These are phyloP conservation scores for Monilinia laxa DNA, from an alignment of 2,329 filamentous ascomycete genomes.

Conservation along the genomic window DNA sequence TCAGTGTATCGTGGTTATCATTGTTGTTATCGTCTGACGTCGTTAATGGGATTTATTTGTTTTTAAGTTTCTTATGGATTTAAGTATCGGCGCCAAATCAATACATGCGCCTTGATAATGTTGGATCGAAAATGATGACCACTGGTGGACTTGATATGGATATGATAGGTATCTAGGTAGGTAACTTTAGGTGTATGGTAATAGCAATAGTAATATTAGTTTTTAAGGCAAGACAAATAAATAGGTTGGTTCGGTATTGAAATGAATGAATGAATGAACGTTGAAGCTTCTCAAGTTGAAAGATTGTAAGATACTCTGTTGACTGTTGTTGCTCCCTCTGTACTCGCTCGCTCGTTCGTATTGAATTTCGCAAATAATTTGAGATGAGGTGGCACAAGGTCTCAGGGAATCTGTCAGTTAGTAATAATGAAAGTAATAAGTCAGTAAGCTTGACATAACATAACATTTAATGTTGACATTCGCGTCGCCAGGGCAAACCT, in stretches of 20 bases:
- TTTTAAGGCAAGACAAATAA: constrained; percentile 3
- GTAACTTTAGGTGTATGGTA: constrained; percentile 2
- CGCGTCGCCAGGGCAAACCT: constrained; percentile 22
- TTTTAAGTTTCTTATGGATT: constrained; percentile 9
- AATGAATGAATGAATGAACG: constrained; percentile 1
- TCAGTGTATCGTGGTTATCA: constrained; percentile 23
- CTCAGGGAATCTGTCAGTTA: constrained; percentile 10
- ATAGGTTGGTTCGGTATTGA: background rate
- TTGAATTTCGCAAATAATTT: background rate
- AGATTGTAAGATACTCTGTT: too few species aligned
- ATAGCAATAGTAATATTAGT: background rate
- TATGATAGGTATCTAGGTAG: background rate
- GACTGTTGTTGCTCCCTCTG: too few species aligned
- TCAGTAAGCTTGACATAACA: too few species aligned
- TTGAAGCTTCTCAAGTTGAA: background rate
- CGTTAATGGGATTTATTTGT: constrained; percentile 11
- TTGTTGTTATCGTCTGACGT: constrained; percentile 22
- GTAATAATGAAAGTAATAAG: background rate
- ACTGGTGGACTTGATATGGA: too few species aligned
- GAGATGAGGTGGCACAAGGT: constrained; percentile 20
- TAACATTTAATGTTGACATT: constrained; percentile 15
- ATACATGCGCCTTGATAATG: background rate
- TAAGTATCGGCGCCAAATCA: constrained; percentile 4
- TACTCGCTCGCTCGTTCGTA: too few species aligned
- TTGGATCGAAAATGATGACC: background rate